Base-by-base conservation (phyloP, 116 monocot species). In the Cymodocea nodosa region DNA sequence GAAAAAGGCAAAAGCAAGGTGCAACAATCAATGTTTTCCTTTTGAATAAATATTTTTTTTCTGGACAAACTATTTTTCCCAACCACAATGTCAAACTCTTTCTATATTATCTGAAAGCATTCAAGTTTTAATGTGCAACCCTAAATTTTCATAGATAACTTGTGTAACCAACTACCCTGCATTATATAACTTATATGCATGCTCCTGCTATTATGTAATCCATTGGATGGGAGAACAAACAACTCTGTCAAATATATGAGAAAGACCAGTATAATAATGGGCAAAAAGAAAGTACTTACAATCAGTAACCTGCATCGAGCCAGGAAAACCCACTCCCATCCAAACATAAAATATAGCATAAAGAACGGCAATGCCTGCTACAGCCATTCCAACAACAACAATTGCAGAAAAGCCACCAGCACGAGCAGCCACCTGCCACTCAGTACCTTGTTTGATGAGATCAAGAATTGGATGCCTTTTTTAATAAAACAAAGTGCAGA, bases 331-430 rank as follows among this genome's bases (percentile, higher is more conserved):
- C 40, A 92, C 84, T 59, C 77, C 99, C 23, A 99, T 71, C 71
- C 78, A 89, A 59, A 86, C 82, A 80, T 99, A 99, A 65, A 99
- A 99, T 68, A 80, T 78, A 50, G 99, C 78, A 86, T 99, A 99
- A 71, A 99, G 80, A 52, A 99, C 62, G 16, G 99, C 84, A 16
- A 99, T 87, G 51, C 99, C 99, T 71, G 87, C 58, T 30, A 99
- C 99, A 81, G 99, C 92, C 99, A 99, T 87, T 64, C 99, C 92
- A 71, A 99, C 99, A 67, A 99, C 99, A 67, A 99, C 55, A 79
- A 99, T 89, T 52, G 99, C 99, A 49, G 99, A 92, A 35, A 99
- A 82, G 52, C 99, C 99, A 92, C 99, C 99, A 79, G 99, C 99
- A 66, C 99, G 86, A 66, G 92, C 99, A 66, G 99, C 92, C 76